Percentiles rank a stretch among this genome's conserved stretches.
phyloP scores from a whole-genome alignment of 495 filamentous ascomycete genomes.

The Penicillium diatomitis region DNA sequence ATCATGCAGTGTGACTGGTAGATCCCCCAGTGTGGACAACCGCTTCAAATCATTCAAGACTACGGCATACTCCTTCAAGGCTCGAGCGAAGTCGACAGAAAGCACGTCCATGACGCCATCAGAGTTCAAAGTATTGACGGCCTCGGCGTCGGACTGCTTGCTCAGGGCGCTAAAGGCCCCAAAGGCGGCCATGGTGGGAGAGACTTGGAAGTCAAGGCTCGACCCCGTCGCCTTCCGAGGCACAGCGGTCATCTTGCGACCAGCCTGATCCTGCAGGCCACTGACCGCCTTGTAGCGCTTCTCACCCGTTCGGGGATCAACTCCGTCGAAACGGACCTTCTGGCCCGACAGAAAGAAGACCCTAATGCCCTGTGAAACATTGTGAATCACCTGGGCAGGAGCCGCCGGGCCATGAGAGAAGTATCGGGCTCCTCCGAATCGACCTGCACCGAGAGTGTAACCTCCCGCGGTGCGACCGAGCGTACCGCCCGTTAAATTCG shows the following conservation, averaged over 20 bases:
- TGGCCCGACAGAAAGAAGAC: conserved; percentile 84
- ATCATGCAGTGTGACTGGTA: conserved; percentile 64
- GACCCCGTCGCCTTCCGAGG: conserved; percentile 58
- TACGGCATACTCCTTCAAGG: conserved; percentile 71
- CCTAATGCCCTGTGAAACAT: conserved; percentile 82
- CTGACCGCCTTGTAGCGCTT: conserved; percentile 67
- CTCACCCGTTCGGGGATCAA: conserved; percentile 56
- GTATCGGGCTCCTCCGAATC: conserved; percentile 65
- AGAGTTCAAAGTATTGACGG: conserved; percentile 53
- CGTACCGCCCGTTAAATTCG: conserved; percentile 84
- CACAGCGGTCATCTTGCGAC: conserved; percentile 47
- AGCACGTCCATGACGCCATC: conserved; percentile 75
- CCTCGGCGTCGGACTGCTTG: conserved; percentile 21
- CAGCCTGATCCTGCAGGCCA: conserved; percentile 58
- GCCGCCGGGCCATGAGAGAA: conserved; percentile 83
- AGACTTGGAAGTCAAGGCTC: conserved; percentile 74
- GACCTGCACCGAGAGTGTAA: conserved; percentile 64
- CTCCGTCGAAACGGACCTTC: conserved; percentile 74
- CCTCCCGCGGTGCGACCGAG: conserved; percentile 79
- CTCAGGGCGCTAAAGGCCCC: conserved; percentile 42
- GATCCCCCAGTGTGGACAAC: conserved; percentile 66
- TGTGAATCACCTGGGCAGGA: conserved; percentile 85
- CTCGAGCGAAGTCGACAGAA: conserved; percentile 79
- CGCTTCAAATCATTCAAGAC: conserved; percentile 74
- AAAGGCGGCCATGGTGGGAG: conserved; percentile 78